Base-by-base conservation (phyloP, 2,329 filamentous ascomycete species). In the Cordyceps farinosa region DNA sequence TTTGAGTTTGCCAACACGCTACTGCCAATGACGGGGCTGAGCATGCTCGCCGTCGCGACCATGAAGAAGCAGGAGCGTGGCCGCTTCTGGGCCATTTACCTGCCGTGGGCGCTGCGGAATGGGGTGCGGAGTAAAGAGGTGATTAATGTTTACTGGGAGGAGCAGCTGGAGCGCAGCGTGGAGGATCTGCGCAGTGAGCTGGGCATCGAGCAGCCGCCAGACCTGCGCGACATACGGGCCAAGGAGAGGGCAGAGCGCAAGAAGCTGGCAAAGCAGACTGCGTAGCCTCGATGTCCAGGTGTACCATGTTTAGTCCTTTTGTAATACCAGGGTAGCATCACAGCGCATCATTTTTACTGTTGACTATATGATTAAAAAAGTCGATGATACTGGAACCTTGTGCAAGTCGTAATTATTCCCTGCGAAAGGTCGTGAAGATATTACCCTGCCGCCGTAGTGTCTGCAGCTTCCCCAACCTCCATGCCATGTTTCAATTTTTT, bases 141-240 rank as follows among this genome's bases (percentile, higher is more conserved):
- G 40, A 93, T 99, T 68, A 97, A 97, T 75, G 88, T 99, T 1
- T 99, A 97, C 73, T 99, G 95, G 95, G 95, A 99, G 77, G 92
- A 98, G 80, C 85, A 94, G 78, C 77, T 99, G 68, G 89, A 93
- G 78, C 90, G 87, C 63, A 89, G 96, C 75, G 91, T 96, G 32
- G 83, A 86, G 58, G 90, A 88, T 67, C 73, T 99, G 73, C 84
- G 95, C 67, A 75, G 72, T 5, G 84, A 92, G 73, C 74, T 99
- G 69, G 88, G 91, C 2, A 92, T 99, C 61, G 92, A 98, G 79
- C 87, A 86, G 72, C 95, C 95, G 42, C 91, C 93, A 8, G 92
- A 98, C 76, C 78, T 98, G 76, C 84, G 94, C 69, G 84, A 85
- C 32, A 91, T 94, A 55, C 82, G 95, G 68, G 89, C 84, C 77